These are phyloP conservation scores for Aspergillus tanneri DNA, from an alignment of 2,329 filamentous ascomycete genomes.

Conservation along the genomic window DNA sequence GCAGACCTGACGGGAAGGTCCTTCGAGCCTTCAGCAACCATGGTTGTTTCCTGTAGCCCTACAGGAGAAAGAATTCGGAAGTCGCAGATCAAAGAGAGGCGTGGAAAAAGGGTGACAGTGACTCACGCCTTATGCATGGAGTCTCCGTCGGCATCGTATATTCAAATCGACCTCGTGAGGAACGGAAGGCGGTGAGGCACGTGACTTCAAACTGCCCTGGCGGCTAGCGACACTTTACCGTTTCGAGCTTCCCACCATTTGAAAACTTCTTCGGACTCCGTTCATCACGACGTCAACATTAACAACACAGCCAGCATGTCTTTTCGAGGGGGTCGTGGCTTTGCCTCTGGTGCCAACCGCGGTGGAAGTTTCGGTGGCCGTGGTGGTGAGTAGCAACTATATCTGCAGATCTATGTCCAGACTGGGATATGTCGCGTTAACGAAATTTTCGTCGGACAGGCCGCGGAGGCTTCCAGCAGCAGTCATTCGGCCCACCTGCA, in stretches of 20 bases:
- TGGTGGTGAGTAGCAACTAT: conserved; percentile 41
- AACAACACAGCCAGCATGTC: conserved; percentile 54
- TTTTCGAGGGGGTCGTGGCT: conserved; percentile 60
- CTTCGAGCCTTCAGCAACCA: conserved; percentile 38
- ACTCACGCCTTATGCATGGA: too few species aligned
- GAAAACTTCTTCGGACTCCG: conserved; percentile 40
- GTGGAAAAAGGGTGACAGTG: too few species aligned
- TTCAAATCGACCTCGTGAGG: conserved; percentile 21
- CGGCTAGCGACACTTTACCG: conserved; percentile 40
- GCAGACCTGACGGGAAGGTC: conserved; percentile 39
- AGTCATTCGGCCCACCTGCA: conserved; percentile 62
- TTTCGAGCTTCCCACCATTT: conserved; percentile 46
- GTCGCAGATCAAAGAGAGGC: neutral
- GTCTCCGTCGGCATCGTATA: conserved; percentile 10
- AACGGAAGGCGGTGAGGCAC: conserved; percentile 37
- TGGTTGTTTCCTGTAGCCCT: conserved; percentile 19
- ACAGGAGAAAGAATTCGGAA: conserved; percentile 24
- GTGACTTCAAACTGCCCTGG: conserved; percentile 37
- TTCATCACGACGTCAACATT: conserved; percentile 26
- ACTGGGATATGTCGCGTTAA: conserved; percentile 28
- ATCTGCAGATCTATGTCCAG: conserved; percentile 13
- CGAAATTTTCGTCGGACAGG: conserved; percentile 48
- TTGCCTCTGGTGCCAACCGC: conserved; percentile 54
- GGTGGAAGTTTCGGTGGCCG: conserved; percentile 45
- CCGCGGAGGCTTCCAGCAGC: conserved; percentile 60